Percentiles rank a stretch among this genome's conserved stretches.
Evolutionary conservation across 192 early-diverging fungal genomes (phyloP).

Genomic region (Dissophora ornata): DNA sequence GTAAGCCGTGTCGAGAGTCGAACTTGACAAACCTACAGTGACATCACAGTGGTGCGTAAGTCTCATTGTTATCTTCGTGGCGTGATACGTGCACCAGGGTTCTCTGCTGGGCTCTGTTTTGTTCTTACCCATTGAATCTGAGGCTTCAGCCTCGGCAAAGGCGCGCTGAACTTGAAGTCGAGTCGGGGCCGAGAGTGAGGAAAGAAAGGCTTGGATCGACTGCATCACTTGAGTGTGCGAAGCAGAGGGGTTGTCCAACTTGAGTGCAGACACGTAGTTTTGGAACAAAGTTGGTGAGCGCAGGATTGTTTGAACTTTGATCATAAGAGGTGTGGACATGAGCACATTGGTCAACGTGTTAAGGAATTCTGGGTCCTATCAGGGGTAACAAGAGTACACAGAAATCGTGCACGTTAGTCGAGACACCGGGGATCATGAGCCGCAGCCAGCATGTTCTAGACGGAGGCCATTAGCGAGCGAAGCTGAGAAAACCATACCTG

Average conservation of each 20-base stretch:
- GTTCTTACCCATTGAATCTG: slow-evolving; percentile 51
- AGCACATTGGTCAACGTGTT: slow-evolving; percentile 42
- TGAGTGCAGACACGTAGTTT: slow-evolving; percentile 50
- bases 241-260: slow-evolving; percentile 56
- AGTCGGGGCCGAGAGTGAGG: slow-evolving; percentile 31
- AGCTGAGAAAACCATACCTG: slow-evolving; percentile 19
- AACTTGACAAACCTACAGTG: slow-evolving; percentile 15
- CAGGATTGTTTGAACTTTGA: slow-evolving; percentile 33
- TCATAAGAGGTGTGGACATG: slow-evolving; percentile 43
- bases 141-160: slow-evolving; percentile 56
- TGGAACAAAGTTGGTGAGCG: slow-evolving; percentile 27
- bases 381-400: too few species aligned
- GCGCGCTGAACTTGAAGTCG: slow-evolving; percentile 48
- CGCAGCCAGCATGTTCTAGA: too few species aligned
- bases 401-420: too few species aligned
- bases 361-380: slow-evolving; percentile 35
- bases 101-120: too few species aligned
- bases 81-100: too few species aligned
- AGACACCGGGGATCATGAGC: too few species aligned
- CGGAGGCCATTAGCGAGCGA: not conserved
- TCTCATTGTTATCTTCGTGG: too few species aligned
- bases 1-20: slow-evolving; percentile 26
- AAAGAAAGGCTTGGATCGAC: slow-evolving; percentile 52
- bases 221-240: slow-evolving; percentile 57
- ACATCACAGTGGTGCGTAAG: not conserved